A percentile compares a stretch with the other conserved stretches of the same genome.
phyloP scores from a whole-genome alignment of 177 flowering plant species.

The Vitis hybrid region DNA sequence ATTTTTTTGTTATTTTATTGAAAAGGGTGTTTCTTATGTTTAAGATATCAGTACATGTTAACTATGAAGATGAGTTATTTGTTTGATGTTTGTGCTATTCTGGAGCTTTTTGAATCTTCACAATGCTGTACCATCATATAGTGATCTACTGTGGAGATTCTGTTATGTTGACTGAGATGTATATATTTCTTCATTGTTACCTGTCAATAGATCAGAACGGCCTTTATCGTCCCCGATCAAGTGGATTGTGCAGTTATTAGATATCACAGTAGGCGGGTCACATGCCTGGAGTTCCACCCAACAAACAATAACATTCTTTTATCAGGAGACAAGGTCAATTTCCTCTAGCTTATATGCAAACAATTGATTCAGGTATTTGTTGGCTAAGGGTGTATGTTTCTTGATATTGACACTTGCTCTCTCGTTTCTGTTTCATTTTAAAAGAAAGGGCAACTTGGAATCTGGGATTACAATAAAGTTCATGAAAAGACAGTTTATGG shows the following conservation, averaged over 20 bases:
- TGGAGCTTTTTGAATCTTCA: background rate
- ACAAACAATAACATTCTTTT: slow-evolving; percentile 72
- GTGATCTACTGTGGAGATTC: too few relatives aligned
- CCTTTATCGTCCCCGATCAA: slow-evolving; percentile 72
- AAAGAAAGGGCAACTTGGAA: slow-evolving; percentile 97
- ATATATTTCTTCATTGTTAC: background rate
- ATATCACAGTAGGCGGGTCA: slow-evolving; percentile 86
- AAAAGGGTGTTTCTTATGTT: too few relatives aligned
- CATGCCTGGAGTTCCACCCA: slow-evolving; percentile 95
- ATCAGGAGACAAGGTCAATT: slow-evolving; percentile 88
- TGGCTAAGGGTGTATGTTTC: slow-evolving; percentile 3
- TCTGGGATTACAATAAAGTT: slow-evolving; percentile 81
- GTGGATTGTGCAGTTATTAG: slow-evolving; percentile 74
- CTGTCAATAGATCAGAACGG: slow-evolving; percentile 61
- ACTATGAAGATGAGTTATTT: too few relatives aligned
- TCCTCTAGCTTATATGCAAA: background rate
- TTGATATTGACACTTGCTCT: slow-evolving; percentile 11
- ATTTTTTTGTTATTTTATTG: background rate
- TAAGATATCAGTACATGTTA: too few relatives aligned
- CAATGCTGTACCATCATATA: background rate
- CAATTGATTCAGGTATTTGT: background rate
- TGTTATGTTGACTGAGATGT: background rate
- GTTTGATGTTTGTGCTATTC: too few relatives aligned
- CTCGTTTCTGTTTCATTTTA: slow-evolving; percentile 12
- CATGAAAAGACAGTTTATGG: slow-evolving; percentile 80